These are phyloP conservation scores for Saccharomycopsis sp. DNA, from an alignment of 805 yeast species.

Conservation along the genomic window DNA sequence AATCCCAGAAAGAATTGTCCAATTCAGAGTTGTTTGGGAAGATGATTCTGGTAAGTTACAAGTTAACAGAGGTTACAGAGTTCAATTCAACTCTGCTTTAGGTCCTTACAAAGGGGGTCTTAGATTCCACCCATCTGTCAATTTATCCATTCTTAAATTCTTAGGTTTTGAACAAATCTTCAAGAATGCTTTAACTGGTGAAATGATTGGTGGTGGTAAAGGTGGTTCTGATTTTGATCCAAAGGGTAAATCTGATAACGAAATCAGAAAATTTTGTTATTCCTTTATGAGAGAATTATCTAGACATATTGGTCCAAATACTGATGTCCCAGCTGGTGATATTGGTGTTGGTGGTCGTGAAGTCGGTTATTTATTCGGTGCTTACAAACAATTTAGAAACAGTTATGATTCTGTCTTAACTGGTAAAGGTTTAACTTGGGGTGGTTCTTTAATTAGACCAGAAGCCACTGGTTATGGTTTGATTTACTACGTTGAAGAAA, in stretches of 20 bases:
- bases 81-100: slow-evolving; percentile 94
- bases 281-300: slow-evolving; percentile 93
- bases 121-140: slow-evolving; percentile 95
- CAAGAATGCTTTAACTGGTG: slow-evolving; percentile 96
- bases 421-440: slow-evolving; percentile 97
- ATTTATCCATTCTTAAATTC: slow-evolving; percentile 89
- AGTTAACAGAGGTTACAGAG: slow-evolving; percentile 96
- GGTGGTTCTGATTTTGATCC: slow-evolving; percentile 99
- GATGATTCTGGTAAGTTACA: slow-evolving; percentile 85
- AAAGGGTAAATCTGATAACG: slow-evolving; percentile 85
- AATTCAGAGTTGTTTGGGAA: slow-evolving; percentile 98
- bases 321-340: slow-evolving; percentile 99
- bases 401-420: slow-evolving; percentile 95
- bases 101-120: slow-evolving; percentile 99
- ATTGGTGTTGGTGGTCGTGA: slow-evolving; percentile 98
- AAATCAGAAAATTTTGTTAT: slow-evolving; percentile 94
- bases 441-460: slow-evolving; percentile 98
- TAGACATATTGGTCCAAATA: slow-evolving; percentile 93
- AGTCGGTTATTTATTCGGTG: slow-evolving; percentile 92
- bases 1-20: slow-evolving; percentile 91
- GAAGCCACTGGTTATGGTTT: slow-evolving; percentile 99
- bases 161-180: slow-evolving; percentile 97
- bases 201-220: slow-evolving; percentile 98
- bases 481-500: slow-evolving; percentile 93
- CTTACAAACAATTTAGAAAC: slow-evolving; percentile 86